Evolutionary conservation across 2,329 filamentous ascomycete genomes (phyloP).

Genomic region (Pseudovirgaria hyperparasitica): DNA sequence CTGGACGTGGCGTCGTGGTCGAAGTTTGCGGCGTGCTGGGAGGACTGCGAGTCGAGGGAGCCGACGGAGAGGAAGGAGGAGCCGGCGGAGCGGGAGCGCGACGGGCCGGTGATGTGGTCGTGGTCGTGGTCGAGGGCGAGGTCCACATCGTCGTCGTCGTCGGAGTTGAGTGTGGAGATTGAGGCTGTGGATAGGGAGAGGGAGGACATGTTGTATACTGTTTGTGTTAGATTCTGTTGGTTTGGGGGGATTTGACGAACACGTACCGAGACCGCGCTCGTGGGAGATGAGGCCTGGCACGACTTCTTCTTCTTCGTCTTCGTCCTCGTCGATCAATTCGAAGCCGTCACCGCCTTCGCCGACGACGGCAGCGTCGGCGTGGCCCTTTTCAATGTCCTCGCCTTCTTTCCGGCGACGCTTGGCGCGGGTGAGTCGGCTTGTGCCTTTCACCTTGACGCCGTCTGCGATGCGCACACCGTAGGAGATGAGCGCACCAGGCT

Average conservation of each 20-base stretch:
- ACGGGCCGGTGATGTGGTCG: slow-evolving; percentile 15
- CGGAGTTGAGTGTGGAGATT: slow-evolving; percentile 51
- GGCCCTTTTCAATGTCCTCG: slow-evolving; percentile 21
- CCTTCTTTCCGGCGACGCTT: slow-evolving; percentile 34
- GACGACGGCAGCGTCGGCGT: slow-evolving; percentile 39
- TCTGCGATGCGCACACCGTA: slow-evolving; percentile 63
- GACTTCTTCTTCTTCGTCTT: slow-evolving; percentile 49
- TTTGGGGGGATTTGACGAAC: background rate
- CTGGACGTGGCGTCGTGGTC: slow-evolving; percentile 78
- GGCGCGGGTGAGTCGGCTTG: slow-evolving; percentile 32
- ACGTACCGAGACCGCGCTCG: slow-evolving; percentile 12
- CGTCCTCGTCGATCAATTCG: slow-evolving; percentile 44
- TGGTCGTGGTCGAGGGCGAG: slow-evolving; percentile 34
- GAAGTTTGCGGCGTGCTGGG: slow-evolving; percentile 49
- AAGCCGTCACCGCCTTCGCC: slow-evolving; percentile 48
- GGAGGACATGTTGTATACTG: slow-evolving; percentile 39
- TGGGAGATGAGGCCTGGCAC: slow-evolving; percentile 25
- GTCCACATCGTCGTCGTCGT: slow-evolving; percentile 27
- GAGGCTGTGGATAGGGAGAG: slow-evolving; percentile 38
- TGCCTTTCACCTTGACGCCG: slow-evolving; percentile 33
- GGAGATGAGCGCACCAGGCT: slow-evolving; percentile 65
- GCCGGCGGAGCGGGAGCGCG: slow-evolving; percentile 47
- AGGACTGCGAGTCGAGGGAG: slow-evolving; percentile 45
- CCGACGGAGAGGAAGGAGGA: slow-evolving; percentile 63
- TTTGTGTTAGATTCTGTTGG: slow-evolving; percentile 8